A percentile compares a stretch with the other conserved stretches of the same genome.
These are phyloP conservation scores for Phyllosticta ampelicida DNA, from an alignment of 2,329 filamentous ascomycete genomes.

Conservation along the genomic window DNA sequence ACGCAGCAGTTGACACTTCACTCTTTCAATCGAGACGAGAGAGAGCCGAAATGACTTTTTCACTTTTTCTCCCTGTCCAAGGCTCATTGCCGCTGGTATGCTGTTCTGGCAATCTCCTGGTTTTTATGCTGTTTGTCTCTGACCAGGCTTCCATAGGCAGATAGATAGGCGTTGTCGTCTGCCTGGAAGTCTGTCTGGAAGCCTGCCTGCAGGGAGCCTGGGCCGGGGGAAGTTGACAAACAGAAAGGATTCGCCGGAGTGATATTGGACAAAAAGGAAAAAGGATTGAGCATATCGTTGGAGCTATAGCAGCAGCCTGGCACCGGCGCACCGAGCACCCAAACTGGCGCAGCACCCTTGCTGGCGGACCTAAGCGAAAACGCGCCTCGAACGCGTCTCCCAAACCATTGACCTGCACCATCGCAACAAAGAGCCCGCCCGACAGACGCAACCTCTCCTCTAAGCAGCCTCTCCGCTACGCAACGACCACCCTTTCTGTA, in stretches of 20 bases:
- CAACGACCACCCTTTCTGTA: not conserved
- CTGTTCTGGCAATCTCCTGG: not conserved
- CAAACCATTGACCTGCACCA: not conserved
- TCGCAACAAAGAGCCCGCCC: not conserved
- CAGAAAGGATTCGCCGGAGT: not conserved
- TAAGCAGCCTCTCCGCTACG: no score
- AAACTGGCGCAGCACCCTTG: slow-evolving; percentile 2
- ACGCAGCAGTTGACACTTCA: not conserved
- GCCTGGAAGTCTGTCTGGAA: not conserved
- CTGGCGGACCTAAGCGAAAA: slow-evolving; percentile 6
- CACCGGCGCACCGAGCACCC: not conserved
- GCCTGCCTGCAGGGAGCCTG: not conserved
- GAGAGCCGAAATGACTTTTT: not conserved
- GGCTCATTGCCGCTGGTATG: not conserved
- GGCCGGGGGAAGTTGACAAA: not conserved
- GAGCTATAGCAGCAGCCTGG: slow-evolving; percentile 8
- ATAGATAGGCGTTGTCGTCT: not conserved
- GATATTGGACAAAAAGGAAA: not conserved
- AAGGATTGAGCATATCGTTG: not conserved
- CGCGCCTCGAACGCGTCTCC: slow-evolving; percentile 9
- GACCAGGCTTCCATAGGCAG: not conserved
- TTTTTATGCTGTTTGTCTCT: not conserved
- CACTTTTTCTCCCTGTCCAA: not conserved
- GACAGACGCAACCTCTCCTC: not conserved
- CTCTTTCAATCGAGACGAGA: not conserved